phyloP scores from a whole-genome alignment of 441 rosid species.

The Gossypium gossypioides region DNA sequence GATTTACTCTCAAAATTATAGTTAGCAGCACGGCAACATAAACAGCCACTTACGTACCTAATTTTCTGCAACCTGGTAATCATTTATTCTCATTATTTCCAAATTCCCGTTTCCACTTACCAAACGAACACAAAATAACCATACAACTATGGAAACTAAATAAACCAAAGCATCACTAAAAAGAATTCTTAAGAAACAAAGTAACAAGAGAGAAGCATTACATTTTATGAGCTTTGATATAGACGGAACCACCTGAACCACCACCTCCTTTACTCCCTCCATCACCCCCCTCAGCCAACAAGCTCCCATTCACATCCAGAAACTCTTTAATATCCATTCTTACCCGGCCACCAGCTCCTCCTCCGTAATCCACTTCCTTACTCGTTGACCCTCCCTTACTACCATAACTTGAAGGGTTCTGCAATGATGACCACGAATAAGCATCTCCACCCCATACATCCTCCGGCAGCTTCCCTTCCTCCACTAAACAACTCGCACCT shows the following conservation, averaged over 20 bases:
- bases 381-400: constrained; percentile 82
- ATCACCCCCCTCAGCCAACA: constrained; percentile 78
- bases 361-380: constrained; percentile 79
- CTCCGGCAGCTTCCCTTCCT: constrained; percentile 62
- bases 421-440: constrained; percentile 76
- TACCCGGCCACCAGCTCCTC: constrained; percentile 83
- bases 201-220: constrained; percentile 30
- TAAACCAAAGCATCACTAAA: background rate
- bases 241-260: constrained; percentile 88
- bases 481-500: constrained; percentile 76
- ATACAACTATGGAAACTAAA: background rate
- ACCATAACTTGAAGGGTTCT: constrained; percentile 66
- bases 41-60: background rate
- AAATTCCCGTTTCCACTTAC: background rate
- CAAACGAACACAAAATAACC: constrained; percentile 4
- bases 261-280: constrained; percentile 83
- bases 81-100: background rate
- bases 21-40: background rate
- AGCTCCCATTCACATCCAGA: constrained; percentile 55
- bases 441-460: constrained; percentile 99
- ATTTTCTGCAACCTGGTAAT: background rate
- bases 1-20: background rate
- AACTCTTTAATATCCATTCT: constrained; percentile 35
- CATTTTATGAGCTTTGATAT: constrained; percentile 65
- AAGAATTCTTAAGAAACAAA: constrained; percentile 6